Conservation (phyloP, 306 rosid genomes). For the Glycine tomentella region DNA sequence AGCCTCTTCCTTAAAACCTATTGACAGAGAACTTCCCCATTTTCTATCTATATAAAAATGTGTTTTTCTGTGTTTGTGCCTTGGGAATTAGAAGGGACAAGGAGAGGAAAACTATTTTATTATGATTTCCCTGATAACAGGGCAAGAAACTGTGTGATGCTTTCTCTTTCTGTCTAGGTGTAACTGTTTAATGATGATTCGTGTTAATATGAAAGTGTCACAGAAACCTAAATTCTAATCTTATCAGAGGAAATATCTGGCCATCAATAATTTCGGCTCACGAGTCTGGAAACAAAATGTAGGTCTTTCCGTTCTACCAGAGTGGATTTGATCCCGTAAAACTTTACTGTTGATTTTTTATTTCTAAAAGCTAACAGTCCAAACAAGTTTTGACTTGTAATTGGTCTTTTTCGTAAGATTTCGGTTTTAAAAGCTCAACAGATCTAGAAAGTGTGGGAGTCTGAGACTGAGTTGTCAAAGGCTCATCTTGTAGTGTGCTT, state of each 20-base stretch:
- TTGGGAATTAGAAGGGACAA: background rate
- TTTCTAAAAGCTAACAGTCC: too few species aligned
- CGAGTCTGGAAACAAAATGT: too few species aligned
- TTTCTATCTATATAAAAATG: background rate
- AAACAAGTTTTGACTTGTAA: too few species aligned
- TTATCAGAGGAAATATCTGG: background rate
- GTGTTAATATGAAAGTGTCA: slow-evolving; percentile 30
- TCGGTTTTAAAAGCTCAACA: too few species aligned
- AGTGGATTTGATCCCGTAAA: too few species aligned
- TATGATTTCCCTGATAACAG: background rate
- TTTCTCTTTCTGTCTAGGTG: slow-evolving; percentile 31
- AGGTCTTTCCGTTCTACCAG: too few species aligned
- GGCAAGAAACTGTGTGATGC: slow-evolving; percentile 15
- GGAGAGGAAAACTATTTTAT: slow-evolving; percentile 4
- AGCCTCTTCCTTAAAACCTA: slow-evolving; percentile 40
- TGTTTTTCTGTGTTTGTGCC: slow-evolving; percentile 36
- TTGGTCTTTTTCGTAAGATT: too few species aligned
- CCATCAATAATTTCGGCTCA: too few species aligned
- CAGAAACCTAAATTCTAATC: background rate
- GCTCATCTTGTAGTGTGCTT: too few species aligned
- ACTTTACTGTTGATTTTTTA: too few species aligned
- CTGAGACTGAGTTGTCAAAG: too few species aligned
- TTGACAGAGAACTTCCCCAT: slow-evolving; percentile 31
- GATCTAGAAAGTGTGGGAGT: too few species aligned
- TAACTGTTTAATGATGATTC: slow-evolving; percentile 29